These are phyloP conservation scores for Scenedesmus sp. DNA, from an alignment of 163 green algal genomes.

Conservation along the genomic window DNA sequence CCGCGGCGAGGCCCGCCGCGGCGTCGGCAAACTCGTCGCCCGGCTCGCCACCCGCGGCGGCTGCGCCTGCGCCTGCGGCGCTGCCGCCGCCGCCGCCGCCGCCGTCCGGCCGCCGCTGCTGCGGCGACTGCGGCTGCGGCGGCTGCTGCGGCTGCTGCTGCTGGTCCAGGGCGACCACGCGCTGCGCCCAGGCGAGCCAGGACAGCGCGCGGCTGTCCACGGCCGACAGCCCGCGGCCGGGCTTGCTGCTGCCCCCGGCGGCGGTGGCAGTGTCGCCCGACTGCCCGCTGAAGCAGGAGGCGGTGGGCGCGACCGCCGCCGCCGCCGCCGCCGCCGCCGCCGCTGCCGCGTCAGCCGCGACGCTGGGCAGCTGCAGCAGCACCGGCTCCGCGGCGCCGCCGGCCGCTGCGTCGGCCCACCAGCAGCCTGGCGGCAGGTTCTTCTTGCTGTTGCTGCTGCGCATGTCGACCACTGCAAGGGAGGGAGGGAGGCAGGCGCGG, in stretches of 20 bases:
- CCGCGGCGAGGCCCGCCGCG: conserved; percentile 33
- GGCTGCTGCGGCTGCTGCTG: conserved; percentile 14
- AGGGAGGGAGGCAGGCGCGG: too few relatives aligned
- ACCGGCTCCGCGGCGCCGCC: not conserved
- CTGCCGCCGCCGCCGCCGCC: not conserved
- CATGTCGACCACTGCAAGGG: conserved; percentile 27
- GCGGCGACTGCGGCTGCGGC: not conserved
- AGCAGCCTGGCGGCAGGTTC: conserved; percentile 36
- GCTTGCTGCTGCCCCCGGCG: conserved; percentile 15
- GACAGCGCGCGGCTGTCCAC: conserved; percentile 57
- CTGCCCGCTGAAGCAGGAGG: conserved; percentile 23
- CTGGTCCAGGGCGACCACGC: conserved; percentile 20
- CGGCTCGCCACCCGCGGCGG: not conserved
- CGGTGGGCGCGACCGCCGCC: not conserved
- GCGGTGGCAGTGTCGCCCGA: conserved; percentile 29
- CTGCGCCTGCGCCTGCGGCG: conserved; percentile 1
- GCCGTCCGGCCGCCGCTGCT: not conserved
- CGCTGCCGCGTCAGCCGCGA: not conserved
- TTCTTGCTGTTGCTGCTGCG: conserved; percentile 37
- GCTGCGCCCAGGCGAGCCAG: conserved; percentile 61
- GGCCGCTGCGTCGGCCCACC: conserved; percentile 26
- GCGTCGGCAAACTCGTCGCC: conserved; percentile 28
- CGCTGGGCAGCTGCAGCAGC: conserved; percentile 1
- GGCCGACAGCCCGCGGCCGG: conserved; percentile 28
- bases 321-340: conserved; percentile 7